Evolutionary conservation across 352 stramenopile genomes (phyloP), one percentile per base, ranked within the genome.

Genomic region (Globisporangium cystogenes): DNA sequence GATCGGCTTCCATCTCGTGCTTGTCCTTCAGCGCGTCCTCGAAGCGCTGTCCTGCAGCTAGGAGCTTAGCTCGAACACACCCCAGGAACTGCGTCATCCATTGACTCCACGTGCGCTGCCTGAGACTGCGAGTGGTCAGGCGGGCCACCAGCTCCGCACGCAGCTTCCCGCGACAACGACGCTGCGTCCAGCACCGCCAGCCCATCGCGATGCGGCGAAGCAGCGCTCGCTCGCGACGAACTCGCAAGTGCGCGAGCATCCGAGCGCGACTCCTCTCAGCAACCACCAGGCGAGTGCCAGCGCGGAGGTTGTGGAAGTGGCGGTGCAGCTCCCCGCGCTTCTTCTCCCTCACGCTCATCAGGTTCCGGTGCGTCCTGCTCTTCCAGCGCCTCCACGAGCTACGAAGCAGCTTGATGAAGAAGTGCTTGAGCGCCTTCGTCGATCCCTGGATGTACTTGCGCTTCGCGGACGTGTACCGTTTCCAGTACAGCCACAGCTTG

Each of bases 401-500:
- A 0, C 80, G 77, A 26, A 90, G 39, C 14, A 93, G 56, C 48
- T 86, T 86, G 14, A 78, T 67, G 41, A 86, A 87, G 37, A 85
- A 89, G 57, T 94, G 82, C 37, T 89, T 91, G 15, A 84, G 52
- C 10, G 79, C 76, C 54, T 94, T 94, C 1, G 72, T 78, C 0
- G 68, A 86, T 5, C 77, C 69, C 51, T 90, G 84, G 4, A 73
- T 63, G 58, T 91, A 84, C 29, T 88, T 86, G 26, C 70, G 64
- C 40, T 68, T 81, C 14, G 64, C 62, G 27, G 76, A 82, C 3
- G 79, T 83, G 50, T 89, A 94, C 20, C 78, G 79, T 42, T 87
- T 90, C 84, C 84, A 94, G 42, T 88, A 63, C 43, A 73, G 55
- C 84, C 84, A 94, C 7, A 90, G 48, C 31, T 90, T 90, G 7